Conservation (phyloP, 1,139 yeast genomes). For the Diutina catenulata region DNA sequence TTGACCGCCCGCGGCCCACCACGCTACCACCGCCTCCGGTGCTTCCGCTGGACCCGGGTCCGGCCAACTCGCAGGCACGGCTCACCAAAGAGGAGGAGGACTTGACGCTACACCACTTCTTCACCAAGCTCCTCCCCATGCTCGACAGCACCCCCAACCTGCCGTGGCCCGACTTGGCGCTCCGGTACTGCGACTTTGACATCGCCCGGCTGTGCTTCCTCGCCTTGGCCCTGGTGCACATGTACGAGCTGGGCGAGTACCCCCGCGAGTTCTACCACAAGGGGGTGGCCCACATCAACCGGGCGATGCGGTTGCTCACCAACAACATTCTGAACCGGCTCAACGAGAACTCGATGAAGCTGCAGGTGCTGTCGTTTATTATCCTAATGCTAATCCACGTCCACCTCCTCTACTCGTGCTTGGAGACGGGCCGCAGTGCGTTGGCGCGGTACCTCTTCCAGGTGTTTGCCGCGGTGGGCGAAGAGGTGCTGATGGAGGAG, state of each 20-base stretch:
- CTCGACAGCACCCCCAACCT: conserved; percentile 46
- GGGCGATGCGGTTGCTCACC: conserved; percentile 39
- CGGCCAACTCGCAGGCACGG: neutral
- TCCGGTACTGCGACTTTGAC: conserved; percentile 42
- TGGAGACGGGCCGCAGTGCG: conserved; percentile 42
- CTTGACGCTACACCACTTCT: conserved; percentile 40
- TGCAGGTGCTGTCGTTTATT: conserved; percentile 33
- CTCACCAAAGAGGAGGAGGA: conserved; percentile 32
- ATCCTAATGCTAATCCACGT: conserved; percentile 39
- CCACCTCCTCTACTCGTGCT: conserved; percentile 36
- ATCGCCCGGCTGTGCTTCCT: conserved; percentile 44
- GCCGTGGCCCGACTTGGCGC: conserved; percentile 47
- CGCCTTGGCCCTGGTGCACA: conserved; percentile 40
- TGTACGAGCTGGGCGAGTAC: conserved; percentile 36
- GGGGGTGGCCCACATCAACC: conserved; percentile 39
- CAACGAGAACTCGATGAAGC: conserved; percentile 11
- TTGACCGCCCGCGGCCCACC: neutral
- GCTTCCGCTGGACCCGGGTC: neutral
- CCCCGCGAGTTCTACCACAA: conserved; percentile 35
- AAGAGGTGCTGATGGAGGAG: conserved; percentile 15
- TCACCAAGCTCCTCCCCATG: conserved; percentile 36
- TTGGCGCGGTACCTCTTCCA: conserved; percentile 34
- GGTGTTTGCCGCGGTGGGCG: conserved; percentile 38
- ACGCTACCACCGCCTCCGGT: neutral
- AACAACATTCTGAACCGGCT: conserved; percentile 16